These are phyloP conservation scores for Globisporangium nunn DNA, from an alignment of 352 stramenopile species.

Conservation along the genomic window DNA sequence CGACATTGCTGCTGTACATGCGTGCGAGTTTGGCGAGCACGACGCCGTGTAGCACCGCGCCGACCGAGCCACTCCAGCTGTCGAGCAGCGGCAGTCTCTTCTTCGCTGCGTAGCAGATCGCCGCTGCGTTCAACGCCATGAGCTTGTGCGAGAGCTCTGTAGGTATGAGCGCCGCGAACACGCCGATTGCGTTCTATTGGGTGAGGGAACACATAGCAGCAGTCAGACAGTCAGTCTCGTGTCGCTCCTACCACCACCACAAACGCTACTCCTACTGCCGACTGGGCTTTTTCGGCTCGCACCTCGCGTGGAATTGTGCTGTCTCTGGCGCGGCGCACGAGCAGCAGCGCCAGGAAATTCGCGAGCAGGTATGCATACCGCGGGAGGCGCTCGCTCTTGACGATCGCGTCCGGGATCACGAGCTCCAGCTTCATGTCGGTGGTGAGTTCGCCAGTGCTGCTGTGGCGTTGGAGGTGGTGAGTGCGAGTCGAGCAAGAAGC, in stretches of 20 bases:
- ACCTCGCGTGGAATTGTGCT: slow-evolving; percentile 15
- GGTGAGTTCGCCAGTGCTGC: no score
- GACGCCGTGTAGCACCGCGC: slow-evolving; percentile 33
- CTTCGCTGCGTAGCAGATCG: slow-evolving; percentile 43
- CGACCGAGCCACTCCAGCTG: slow-evolving; percentile 42
- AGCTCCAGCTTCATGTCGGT: slow-evolving; percentile 13
- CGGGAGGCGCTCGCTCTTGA: slow-evolving; percentile 5
- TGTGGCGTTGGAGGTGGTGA: neutral
- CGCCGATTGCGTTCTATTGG: slow-evolving; percentile 1
- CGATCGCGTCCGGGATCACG: slow-evolving; percentile 10
- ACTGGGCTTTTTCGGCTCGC: neutral
- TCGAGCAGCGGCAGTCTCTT: slow-evolving; percentile 28
- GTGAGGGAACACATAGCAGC: no score
- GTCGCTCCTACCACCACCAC: no score
- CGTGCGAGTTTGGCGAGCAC: slow-evolving; percentile 35
- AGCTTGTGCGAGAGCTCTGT: slow-evolving; percentile 5
- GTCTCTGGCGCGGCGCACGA: slow-evolving; percentile 14
- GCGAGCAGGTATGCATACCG: slow-evolving; percentile 11
- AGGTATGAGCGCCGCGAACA: neutral
- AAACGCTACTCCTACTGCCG: no score
- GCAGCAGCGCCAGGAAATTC: slow-evolving; percentile 9
- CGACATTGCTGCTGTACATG: slow-evolving; percentile 42
- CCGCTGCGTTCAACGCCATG: slow-evolving; percentile 12
- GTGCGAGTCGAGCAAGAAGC: neutral
- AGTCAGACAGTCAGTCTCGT: neutral